Base-by-base conservation (phyloP, 2,329 filamentous ascomycete species). In the Aureobasidium sp. region DNA sequence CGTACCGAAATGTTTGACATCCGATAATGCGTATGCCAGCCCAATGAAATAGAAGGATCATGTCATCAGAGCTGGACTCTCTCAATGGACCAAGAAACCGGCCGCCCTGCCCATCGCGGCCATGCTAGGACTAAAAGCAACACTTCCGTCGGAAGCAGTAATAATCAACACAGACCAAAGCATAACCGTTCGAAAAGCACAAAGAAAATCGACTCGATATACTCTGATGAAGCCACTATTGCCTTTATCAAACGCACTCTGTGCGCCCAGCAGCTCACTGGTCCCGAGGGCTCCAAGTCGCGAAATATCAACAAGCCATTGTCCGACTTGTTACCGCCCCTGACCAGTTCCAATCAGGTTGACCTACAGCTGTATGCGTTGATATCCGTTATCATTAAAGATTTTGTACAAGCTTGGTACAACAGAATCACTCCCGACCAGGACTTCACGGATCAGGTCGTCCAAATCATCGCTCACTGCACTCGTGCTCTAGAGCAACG, bases 381-480 rank as follows among this genome's bases (percentile, higher is more conserved):
- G 56, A 83, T 98, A 56, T 87, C 93, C 49, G 86, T 97, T 55
- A 83, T 97, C 57, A 77, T 96, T 62, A 84, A 87, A 63, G 90
- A 96, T 59, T 95, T 90, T 67, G 86, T 98, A 32, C 85, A 93
- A 68, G 83, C 82, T 27, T 98, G 93, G 93, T 98, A 98, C 73
- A 78, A 77, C 59, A 91, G 85, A 68, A 93, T 98, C 68, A 96
- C 91, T 1, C 82, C 89, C 3, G 91, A 98, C 70, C 86, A 90
- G 66, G 78, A 81, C 11, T 94, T 98, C 65, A 84, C 93, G 56
- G 84, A 86, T 60, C 90, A 96, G 72, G 79, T 96, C 55, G 78
- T 97, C 51, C 88, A 89, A 64, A 84, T 95, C 60, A 87, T 97
- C 63, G 93, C 91, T 35, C 91, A 97, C 70, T 93, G 88, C 68